Percentiles rank a stretch among this genome's conserved stretches.
phyloP scores from a whole-genome alignment of 108 stramenopile genomes.

The Skeletonema costatum region DNA sequence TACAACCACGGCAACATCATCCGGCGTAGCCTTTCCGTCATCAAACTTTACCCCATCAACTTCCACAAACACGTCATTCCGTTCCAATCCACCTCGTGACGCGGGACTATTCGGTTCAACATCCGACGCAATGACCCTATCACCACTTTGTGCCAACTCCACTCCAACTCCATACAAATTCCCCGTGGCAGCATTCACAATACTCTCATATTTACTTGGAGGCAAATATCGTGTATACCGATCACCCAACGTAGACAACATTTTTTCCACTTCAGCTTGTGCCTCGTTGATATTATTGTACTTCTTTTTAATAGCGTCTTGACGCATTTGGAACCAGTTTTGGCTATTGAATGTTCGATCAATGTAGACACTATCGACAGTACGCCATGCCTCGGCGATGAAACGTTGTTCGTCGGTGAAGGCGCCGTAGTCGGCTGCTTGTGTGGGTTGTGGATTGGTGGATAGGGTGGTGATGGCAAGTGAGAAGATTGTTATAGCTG shows the following conservation, averaged over 20 bases:
- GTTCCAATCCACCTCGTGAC: conserved; percentile 58
- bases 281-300: conserved; percentile 84
- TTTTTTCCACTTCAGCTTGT: conserved; percentile 55
- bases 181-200: conserved; percentile 87
- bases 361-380: conserved; percentile 83
- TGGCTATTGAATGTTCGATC: conserved; percentile 95
- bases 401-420: conserved; percentile 77
- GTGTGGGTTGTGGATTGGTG: not conserved
- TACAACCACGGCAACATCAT: conserved; percentile 77
- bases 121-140: conserved; percentile 63
- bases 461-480: not conserved
- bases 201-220: conserved; percentile 91
- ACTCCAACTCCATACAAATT: conserved; percentile 86
- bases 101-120: conserved; percentile 84
- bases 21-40: conserved; percentile 66
- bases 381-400: conserved; percentile 86
- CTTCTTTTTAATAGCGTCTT: conserved; percentile 69
- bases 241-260: conserved; percentile 85
- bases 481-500: not conserved
- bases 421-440: conserved; percentile 66
- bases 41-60: conserved; percentile 78
- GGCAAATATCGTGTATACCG: conserved; percentile 93
- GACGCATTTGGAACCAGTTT: conserved; percentile 92
- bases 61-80: conserved; percentile 76
- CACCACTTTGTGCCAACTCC: conserved; percentile 54